Conservation (phyloP, 2,329 filamentous ascomycete species). For the Sclerotinia borealis region DNA sequence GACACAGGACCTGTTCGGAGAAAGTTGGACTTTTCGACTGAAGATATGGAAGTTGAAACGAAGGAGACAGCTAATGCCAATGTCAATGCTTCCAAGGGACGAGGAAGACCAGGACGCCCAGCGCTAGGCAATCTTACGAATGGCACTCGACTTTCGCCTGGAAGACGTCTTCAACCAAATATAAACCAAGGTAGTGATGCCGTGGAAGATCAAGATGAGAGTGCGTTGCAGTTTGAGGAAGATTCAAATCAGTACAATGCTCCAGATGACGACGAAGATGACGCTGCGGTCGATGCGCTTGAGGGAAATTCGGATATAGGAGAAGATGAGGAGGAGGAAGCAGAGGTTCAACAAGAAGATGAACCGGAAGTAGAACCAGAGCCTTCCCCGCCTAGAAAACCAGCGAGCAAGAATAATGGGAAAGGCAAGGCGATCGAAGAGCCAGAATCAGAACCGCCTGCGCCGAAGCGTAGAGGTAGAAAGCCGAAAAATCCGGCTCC, state of each 20-base stretch:
- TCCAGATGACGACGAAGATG: slow-evolving; percentile 26
- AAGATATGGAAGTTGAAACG: slow-evolving; percentile 17
- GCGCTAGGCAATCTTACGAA: slow-evolving; percentile 19
- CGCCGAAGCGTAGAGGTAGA: slow-evolving; percentile 5
- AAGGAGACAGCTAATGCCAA: slow-evolving; percentile 3
- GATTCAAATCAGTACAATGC: slow-evolving; percentile 24
- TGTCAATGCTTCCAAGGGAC: not conserved
- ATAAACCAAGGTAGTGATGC: slow-evolving; percentile 29
- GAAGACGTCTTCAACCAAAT: slow-evolving; percentile 6
- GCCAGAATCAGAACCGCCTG: not conserved
- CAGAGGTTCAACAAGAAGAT: slow-evolving; percentile 17
- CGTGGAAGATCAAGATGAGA: slow-evolving; percentile 39
- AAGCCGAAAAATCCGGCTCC: slow-evolving; percentile 4
- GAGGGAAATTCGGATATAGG: slow-evolving; percentile 16
- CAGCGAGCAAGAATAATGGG: slow-evolving; percentile 10
- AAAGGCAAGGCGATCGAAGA: slow-evolving; percentile 10
- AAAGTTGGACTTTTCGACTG: slow-evolving; percentile 31
- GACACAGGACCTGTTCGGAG: slow-evolving; percentile 26
- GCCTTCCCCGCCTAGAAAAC: not conserved
- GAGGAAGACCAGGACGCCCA: slow-evolving; percentile 10
- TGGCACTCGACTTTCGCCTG: slow-evolving; percentile 18
- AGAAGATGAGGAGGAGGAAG: slow-evolving; percentile 8
- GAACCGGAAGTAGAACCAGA: slow-evolving; percentile 16
- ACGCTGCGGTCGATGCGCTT: slow-evolving; percentile 30
- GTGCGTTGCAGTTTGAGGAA: slow-evolving; percentile 44